A percentile compares a stretch with the other conserved stretches of the same genome.
Evolutionary conservation across 148 eudicot genomes (phyloP).

Genomic region (Polygonum maritimum): DNA sequence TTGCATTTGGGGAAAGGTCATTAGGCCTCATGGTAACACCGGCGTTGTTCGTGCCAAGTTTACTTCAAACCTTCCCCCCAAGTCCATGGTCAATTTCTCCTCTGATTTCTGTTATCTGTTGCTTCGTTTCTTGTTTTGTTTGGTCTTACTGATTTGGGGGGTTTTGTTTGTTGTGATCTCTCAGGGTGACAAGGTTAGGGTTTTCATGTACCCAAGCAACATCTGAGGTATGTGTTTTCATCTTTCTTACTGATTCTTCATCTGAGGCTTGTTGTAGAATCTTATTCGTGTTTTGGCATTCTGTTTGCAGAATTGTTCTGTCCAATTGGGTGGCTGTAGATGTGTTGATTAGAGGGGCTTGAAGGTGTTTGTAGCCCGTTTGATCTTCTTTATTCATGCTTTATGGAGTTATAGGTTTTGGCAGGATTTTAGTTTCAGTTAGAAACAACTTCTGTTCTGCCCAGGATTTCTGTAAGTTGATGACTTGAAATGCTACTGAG

Average conservation of each 20-base stretch:
- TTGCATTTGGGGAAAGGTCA: constrained; percentile 87
- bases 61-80: constrained; percentile 77
- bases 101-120: not conserved
- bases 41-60: constrained; percentile 84
- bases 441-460: not conserved
- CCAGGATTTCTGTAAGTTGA: no score
- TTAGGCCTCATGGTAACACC: constrained; percentile 80
- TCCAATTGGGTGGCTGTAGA: not conserved
- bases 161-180: constrained; percentile 15
- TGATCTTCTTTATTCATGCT: not conserved
- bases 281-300: not conserved
- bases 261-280: no score
- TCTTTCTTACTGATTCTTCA: not conserved
- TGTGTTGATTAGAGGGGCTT: not conserved
- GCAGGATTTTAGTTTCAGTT: not conserved
- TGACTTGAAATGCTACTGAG: no score
- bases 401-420: not conserved
- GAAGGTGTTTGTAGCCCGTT: not conserved
- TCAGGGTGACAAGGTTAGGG: constrained; percentile 75
- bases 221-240: constrained; percentile 40
- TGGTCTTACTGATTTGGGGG: not conserved
- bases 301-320: not conserved
- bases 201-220: constrained; percentile 84
- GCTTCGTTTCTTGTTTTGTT: not conserved
- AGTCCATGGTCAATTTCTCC: constrained; percentile 52